Evolutionary conservation across 2,329 filamentous ascomycete genomes (phyloP), one percentile per base, ranked within the genome.

Genomic region (Monilinia laxa): DNA sequence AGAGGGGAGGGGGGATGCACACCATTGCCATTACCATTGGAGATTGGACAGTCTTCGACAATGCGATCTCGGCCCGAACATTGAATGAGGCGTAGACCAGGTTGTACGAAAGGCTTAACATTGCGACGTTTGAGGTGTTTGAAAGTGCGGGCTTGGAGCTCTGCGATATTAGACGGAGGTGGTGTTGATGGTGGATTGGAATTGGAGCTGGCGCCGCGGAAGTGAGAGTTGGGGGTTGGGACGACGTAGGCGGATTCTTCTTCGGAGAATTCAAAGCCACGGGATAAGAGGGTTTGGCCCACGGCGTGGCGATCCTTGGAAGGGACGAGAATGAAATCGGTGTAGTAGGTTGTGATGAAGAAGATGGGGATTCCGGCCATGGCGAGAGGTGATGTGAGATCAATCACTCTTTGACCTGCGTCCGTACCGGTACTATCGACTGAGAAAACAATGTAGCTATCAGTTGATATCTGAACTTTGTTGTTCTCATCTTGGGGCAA

Each of bases 281-380:
- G 87, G 23, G 88, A 85, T 68, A 94, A 83, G 6, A 98, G 82
- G 0, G 92, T 90, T 67, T 87, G 83, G 45, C 92, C 87, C 58
- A 98, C 93, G 51, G 88, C 89, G 35, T 85, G 80, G 62, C 90
- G 87, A 74, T 90, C 87, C 75, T 88, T 90, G 64, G 84, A 84
- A 0, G 95, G 93, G 0, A 97, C 92, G 47, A 98, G 84, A 73
- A 99, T 96, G 79, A 97, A 98, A 80, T 99, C 94, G 45, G 91
- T 95, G 79, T 96, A 98, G 79, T 98, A 99, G 42, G 93, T 97
- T 4, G 94, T 97, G 77, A 97, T 96, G 84, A 98, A 98, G 82
- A 98, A 97, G 75, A 99, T 96, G 64, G 94, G 91, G 63, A 98
- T 95, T 73, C 92, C 92, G 60, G 94, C 94, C 76, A 97, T 84